Evolutionary conservation across 2,329 filamentous ascomycete species (phyloP), one percentile per base, ranked within the genome.

Genomic region (Sporothrix luriei): DNA sequence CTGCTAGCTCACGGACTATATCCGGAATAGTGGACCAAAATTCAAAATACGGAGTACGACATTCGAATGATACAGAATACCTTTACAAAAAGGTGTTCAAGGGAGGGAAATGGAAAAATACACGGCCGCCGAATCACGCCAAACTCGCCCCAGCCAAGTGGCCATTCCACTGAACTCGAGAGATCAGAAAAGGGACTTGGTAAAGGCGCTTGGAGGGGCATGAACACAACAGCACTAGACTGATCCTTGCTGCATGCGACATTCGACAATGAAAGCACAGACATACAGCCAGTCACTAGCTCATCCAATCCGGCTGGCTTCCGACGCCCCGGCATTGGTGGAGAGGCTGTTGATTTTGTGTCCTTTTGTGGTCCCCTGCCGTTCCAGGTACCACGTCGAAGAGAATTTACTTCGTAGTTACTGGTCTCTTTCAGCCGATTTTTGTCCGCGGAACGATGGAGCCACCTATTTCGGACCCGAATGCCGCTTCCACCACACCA

Each of bases 1-100:
- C 48, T 54, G 11, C 38, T 66, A 66, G 64, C 64, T 66, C 33
- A 33, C 49, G 14, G 64, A 66, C 64, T 66, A 66, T 66, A 66
- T 66, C 33, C 64, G 33, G 64, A 43, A 54, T 29, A 19, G 49
- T 54, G 64, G 33, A 29, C 49, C 13, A 33, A 4, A 33, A 54
- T 38, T 26, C 13, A 13, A 62, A 62, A 21, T 62, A 16, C 57
- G 38, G 26, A 5, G 38, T 62, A 21, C 21, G 11, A 43, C 14
- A 43, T 40, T n/a, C n/a, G n/a, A 40, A 40, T 13, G 40, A 43
- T n/a, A 49, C 48, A n/a, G 9, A 14, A 21, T 9, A 26, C 57
- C 14, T 61, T 29, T n/a, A 46, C 62, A 54, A 7, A 6, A 33
- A 33, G 33, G 6, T 9, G 33, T 33, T 33, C 33, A 33, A 33